These are phyloP conservation scores for Bertia moriformis DNA, from an alignment of 2,329 filamentous ascomycete species.

Conservation along the genomic window DNA sequence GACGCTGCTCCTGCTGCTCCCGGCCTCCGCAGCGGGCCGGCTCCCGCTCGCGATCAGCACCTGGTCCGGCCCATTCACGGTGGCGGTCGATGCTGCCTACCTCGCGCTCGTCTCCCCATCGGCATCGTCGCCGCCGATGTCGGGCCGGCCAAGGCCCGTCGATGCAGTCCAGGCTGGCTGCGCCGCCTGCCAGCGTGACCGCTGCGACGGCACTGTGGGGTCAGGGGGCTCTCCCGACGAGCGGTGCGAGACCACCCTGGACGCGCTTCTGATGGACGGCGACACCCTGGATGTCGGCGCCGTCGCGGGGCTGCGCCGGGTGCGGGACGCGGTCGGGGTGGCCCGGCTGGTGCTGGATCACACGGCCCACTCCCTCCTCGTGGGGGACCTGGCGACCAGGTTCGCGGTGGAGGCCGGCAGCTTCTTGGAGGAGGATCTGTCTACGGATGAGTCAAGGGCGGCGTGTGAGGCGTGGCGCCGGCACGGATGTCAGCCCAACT, in stretches of 20 bases:
- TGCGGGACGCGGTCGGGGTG: conserved; percentile 31
- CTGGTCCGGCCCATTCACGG: conserved; percentile 35
- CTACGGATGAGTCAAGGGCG: conserved; percentile 21
- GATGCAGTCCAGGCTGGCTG: conserved; percentile 37
- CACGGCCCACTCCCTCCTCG: conserved; percentile 34
- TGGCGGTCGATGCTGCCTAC: conserved; percentile 35
- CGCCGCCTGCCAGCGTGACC: conserved; percentile 31
- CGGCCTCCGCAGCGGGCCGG: too few species aligned
- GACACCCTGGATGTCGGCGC: conserved; percentile 34
- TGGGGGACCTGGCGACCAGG: conserved; percentile 34
- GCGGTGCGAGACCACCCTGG: conserved; percentile 39
- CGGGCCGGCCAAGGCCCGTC: too few species aligned
- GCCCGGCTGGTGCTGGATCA: conserved; percentile 33
- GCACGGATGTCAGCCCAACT: conserved; percentile 31
- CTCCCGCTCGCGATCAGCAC: conserved; percentile 37
- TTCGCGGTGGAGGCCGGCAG: conserved; percentile 36
- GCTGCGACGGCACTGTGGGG: conserved; percentile 38
- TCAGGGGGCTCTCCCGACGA: conserved; percentile 40
- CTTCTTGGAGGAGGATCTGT: conserved; percentile 27
- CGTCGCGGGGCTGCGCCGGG: conserved; percentile 32
- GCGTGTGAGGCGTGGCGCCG: conserved; percentile 26
- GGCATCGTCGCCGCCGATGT: conserved; percentile 13
- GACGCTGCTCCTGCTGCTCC: too few species aligned
- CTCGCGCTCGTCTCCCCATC: conserved; percentile 17
- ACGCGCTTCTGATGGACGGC: conserved; percentile 44